These are phyloP conservation scores for Aegilops longissima DNA, from an alignment of 176 grass and related monocot species.

Conservation along the genomic window DNA sequence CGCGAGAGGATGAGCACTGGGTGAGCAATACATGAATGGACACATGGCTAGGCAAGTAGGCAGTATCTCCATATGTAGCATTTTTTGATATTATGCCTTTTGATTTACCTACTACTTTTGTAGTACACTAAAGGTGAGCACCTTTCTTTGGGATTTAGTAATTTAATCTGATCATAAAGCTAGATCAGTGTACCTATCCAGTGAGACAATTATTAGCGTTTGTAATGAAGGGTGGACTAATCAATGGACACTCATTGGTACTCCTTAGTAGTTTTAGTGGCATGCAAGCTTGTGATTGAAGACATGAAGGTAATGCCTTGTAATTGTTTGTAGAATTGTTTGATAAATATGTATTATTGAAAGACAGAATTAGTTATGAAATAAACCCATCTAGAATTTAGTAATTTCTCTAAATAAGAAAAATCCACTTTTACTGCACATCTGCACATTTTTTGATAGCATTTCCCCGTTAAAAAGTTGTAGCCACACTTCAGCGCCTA, in stretches of 20 bases:
- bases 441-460: too few relatives aligned
- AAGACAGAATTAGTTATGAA: background rate
- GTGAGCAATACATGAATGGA: slow-evolving; percentile 5
- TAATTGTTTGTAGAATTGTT: background rate
- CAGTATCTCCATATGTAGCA: background rate
- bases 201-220: background rate
- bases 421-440: too few relatives aligned
- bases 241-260: background rate
- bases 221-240: background rate
- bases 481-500: too few relatives aligned
- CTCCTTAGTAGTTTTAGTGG: background rate
- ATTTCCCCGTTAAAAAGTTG: too few relatives aligned
- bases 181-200: background rate
- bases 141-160: slow-evolving; percentile 37
- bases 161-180: slow-evolving; percentile 12
- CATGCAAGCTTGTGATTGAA: background rate
- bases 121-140: slow-evolving; percentile 28
- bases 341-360: background rate
- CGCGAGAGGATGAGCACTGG: slow-evolving; percentile 12
- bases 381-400: background rate
- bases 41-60: background rate
- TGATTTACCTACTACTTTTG: slow-evolving; percentile 18
- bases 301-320: background rate
- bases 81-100: background rate
- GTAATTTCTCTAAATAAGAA: too few relatives aligned